Evolutionary conservation across 495 filamentous ascomycete species (phyloP).

Genomic region (Aspergillus ellipticus): DNA sequence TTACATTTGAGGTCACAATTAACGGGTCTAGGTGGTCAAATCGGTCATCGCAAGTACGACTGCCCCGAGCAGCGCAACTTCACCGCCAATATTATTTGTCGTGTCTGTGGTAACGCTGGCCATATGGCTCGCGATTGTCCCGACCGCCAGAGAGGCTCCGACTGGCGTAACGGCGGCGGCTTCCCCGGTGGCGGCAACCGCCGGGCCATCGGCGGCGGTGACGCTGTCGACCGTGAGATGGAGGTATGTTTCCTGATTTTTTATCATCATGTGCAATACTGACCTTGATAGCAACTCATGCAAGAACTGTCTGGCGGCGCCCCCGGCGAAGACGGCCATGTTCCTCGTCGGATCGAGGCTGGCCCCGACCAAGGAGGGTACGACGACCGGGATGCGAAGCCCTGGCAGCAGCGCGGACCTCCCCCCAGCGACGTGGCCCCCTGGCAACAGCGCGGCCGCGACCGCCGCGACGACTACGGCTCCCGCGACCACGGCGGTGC

Average conservation of each 20-base stretch:
- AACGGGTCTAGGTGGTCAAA: conserved; percentile 68
- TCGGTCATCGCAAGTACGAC: conserved; percentile 98
- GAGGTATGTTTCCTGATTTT: conserved; percentile 79
- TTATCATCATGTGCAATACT: conserved; percentile 16
- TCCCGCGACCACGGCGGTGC: conserved; percentile 41
- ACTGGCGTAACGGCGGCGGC: conserved; percentile 79
- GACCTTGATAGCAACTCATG: conserved; percentile 79
- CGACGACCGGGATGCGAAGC: conserved; percentile 63
- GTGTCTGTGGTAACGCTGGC: conserved; percentile 91
- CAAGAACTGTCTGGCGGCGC: conserved; percentile 84
- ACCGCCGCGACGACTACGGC: conserved; percentile 54
- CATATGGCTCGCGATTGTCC: conserved; percentile 95
- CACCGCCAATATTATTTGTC: conserved; percentile 98
- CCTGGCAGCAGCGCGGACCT: conserved; percentile 81
- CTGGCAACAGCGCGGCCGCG: conserved; percentile 58
- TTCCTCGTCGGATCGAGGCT: conserved; percentile 81
- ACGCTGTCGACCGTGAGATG: conserved; percentile 90
- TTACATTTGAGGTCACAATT: not conserved
- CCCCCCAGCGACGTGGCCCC: conserved; percentile 86
- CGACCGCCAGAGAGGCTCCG: conserved; percentile 81
- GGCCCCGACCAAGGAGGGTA: conserved; percentile 59
- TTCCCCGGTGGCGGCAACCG: conserved; percentile 38
- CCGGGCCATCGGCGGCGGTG: conserved; percentile 69
- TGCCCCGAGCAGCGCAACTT: conserved; percentile 97
- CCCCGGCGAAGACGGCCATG: conserved; percentile 57